These are phyloP conservation scores for Moesziomyces aphidis DNA, from an alignment of 1,284 basidiomycete species.

Conservation along the genomic window DNA sequence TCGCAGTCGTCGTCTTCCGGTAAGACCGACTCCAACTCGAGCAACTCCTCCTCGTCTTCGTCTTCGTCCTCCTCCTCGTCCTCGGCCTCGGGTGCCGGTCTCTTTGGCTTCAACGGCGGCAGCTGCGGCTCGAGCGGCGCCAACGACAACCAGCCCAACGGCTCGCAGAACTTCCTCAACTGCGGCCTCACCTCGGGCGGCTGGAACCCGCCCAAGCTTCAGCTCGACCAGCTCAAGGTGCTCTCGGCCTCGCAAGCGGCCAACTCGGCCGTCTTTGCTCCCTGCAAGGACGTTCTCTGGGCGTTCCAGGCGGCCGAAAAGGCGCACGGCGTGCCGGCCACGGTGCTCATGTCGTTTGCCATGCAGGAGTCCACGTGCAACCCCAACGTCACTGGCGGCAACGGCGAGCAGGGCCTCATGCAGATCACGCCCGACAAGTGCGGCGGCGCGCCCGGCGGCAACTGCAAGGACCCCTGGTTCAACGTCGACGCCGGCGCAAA, in stretches of 20 bases:
- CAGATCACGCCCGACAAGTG: slow-evolving; percentile 63
- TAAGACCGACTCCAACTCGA: slow-evolving; percentile 13
- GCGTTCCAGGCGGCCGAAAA: slow-evolving; percentile 49
- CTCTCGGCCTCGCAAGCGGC: slow-evolving; percentile 37
- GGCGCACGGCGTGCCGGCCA: slow-evolving; percentile 44
- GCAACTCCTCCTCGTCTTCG: slow-evolving; percentile 6
- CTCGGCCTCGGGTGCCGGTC: slow-evolving; percentile 22
- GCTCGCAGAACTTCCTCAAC: slow-evolving; percentile 55
- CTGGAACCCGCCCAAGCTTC: slow-evolving; percentile 54
- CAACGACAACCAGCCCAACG: slow-evolving; percentile 50
- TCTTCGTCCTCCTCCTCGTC: slow-evolving; percentile 20
- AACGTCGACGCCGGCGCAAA: slow-evolving; percentile 54
- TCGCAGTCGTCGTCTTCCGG: slow-evolving; percentile 18
- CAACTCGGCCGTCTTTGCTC: slow-evolving; percentile 38
- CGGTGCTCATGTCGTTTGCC: slow-evolving; percentile 57
- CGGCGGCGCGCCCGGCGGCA: slow-evolving; percentile 44
- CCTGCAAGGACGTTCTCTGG: slow-evolving; percentile 46
- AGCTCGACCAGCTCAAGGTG: slow-evolving; percentile 49
- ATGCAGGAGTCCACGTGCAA: slow-evolving; percentile 62
- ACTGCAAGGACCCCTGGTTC: slow-evolving; percentile 51
- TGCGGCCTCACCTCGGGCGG: slow-evolving; percentile 50
- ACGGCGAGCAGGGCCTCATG: slow-evolving; percentile 61
- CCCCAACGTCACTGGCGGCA: slow-evolving; percentile 45
- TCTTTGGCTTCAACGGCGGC: slow-evolving; percentile 33
- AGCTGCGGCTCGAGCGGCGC: slow-evolving; percentile 37